A percentile compares a stretch with the other conserved stretches of the same genome.
These are phyloP conservation scores for Phycomyces nitens DNA, from an alignment of 192 early-diverging fungal genomes.

Conservation along the genomic window DNA sequence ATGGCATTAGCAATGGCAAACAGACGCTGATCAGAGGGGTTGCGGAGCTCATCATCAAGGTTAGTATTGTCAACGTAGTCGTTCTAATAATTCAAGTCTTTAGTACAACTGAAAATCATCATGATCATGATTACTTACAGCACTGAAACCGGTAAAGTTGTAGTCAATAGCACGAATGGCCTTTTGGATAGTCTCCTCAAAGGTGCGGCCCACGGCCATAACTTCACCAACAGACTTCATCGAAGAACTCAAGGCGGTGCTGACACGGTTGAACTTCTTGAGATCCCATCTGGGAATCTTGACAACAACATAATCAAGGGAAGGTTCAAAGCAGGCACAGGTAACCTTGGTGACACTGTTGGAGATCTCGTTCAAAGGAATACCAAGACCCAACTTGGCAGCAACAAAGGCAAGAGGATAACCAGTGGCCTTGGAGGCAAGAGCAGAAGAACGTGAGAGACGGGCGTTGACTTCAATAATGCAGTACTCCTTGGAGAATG, in stretches of 20 bases:
- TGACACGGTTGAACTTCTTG: conserved; percentile 94
- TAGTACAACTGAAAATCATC: not conserved
- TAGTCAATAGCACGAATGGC: conserved; percentile 90
- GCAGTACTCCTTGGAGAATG: conserved; percentile 90
- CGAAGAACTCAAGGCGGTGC: conserved; percentile 80
- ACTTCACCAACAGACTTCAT: conserved; percentile 99
- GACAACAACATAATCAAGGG: conserved; percentile 87
- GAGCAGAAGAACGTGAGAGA: conserved; percentile 82
- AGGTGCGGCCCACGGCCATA: conserved; percentile 97
- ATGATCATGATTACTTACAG: conserved; percentile 32
- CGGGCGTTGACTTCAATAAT: conserved; percentile 99
- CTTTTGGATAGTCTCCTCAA: conserved; percentile 98
- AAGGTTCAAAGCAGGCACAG: conserved; percentile 96
- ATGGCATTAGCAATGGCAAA: conserved; percentile 96
- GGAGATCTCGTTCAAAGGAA: conserved; percentile 87
- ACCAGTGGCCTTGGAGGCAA: conserved; percentile 97
- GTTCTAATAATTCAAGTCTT: conserved; percentile 36
- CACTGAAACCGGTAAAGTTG: conserved; percentile 78
- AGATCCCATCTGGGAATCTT: conserved; percentile 92
- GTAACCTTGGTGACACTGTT: conserved; percentile 96
- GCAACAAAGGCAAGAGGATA: conserved; percentile 99
- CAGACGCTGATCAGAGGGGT: conserved; percentile 91
- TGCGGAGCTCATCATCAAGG: conserved; percentile 82
- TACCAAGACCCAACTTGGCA: conserved; percentile 92
- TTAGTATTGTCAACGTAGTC: conserved; percentile 57